A percentile compares a stretch with the other conserved stretches of the same genome.
Evolutionary conservation across 257 asterid genomes (phyloP).

Genomic region (Knoxia roxburghii): DNA sequence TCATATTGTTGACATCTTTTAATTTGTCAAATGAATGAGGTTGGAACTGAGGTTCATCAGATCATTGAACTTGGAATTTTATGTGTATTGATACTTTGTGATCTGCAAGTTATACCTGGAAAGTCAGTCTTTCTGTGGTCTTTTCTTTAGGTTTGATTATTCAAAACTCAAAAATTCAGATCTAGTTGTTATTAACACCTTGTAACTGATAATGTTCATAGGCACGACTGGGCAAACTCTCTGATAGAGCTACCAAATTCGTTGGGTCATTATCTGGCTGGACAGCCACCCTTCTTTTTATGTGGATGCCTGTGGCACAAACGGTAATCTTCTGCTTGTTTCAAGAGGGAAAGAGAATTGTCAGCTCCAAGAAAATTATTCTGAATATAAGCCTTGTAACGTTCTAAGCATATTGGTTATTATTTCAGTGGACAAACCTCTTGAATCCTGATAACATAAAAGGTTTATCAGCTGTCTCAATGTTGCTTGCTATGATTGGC

Average conservation of each 20-base stretch:
- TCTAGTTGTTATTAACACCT: background rate
- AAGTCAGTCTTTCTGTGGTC: background rate
- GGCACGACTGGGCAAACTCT: slow-evolving; percentile 82
- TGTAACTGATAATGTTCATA: slow-evolving; percentile 26
- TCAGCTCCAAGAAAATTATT: background rate
- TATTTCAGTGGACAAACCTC: slow-evolving; percentile 79
- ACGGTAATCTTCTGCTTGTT: slow-evolving; percentile 39
- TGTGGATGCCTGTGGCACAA: slow-evolving; percentile 99
- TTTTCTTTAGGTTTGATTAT: background rate
- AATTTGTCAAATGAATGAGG: background rate
- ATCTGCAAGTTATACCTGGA: background rate
- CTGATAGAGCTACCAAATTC: slow-evolving; percentile 60
- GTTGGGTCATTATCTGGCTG: slow-evolving; percentile 77
- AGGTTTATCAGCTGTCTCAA: slow-evolving; percentile 84
- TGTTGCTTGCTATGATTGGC: slow-evolving; percentile 93
- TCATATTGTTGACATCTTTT: background rate
- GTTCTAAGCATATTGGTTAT: slow-evolving; percentile 16
- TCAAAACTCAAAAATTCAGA: background rate
- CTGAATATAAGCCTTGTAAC: slow-evolving; percentile 13
- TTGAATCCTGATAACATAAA: slow-evolving; percentile 79
- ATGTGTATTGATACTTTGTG: no score
- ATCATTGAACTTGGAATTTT: background rate
- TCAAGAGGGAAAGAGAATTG: background rate
- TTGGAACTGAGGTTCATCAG: background rate
- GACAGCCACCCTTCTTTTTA: slow-evolving; percentile 98